Evolutionary conservation across 208 protist species (phyloP).

Genomic region (Trypanosoma lewisi): DNA sequence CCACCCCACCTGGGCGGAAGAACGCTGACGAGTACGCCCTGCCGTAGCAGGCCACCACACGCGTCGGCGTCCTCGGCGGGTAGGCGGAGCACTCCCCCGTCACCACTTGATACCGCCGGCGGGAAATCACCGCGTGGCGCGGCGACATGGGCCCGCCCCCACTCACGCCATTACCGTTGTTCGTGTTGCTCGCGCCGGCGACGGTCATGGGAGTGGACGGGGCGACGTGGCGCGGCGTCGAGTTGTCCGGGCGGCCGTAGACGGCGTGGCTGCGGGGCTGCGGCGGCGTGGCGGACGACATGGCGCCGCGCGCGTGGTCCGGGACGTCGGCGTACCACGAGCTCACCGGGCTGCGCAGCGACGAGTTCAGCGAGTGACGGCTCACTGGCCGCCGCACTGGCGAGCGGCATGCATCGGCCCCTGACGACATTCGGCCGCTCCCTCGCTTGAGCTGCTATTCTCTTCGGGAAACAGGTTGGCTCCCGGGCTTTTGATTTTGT

Average conservation of each 20-base stretch:
- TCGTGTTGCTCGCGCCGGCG: no score
- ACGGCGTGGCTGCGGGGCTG: slow-evolving; percentile 4
- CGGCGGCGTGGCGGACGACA: slow-evolving; percentile 8
- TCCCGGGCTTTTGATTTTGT: not conserved
- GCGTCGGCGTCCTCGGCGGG: not conserved
- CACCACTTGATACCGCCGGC: slow-evolving; percentile 19
- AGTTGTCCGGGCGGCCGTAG: not conserved
- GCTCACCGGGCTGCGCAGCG: slow-evolving; percentile 2
- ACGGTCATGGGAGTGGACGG: no score
- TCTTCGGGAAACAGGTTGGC: no score
- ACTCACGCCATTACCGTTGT: no score
- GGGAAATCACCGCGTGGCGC: slow-evolving; percentile 12
- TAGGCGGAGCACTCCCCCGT: not conserved
- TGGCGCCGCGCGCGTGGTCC: not conserved
- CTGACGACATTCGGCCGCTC: slow-evolving; percentile 11
- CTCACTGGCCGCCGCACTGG: not conserved
- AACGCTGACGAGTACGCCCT: not conserved
- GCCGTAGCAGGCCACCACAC: not conserved
- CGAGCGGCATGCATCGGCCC: not conserved
- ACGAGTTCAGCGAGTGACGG: not conserved
- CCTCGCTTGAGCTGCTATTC: no score
- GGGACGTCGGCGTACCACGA: slow-evolving; percentile 5
- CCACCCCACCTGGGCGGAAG: not conserved
- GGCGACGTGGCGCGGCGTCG: slow-evolving; percentile 14
- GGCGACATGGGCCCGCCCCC: slow-evolving; percentile 17